A percentile compares a stretch with the other conserved stretches of the same genome.
Conservation (phyloP, 805 yeast species). For the Barnettozyma populi region DNA sequence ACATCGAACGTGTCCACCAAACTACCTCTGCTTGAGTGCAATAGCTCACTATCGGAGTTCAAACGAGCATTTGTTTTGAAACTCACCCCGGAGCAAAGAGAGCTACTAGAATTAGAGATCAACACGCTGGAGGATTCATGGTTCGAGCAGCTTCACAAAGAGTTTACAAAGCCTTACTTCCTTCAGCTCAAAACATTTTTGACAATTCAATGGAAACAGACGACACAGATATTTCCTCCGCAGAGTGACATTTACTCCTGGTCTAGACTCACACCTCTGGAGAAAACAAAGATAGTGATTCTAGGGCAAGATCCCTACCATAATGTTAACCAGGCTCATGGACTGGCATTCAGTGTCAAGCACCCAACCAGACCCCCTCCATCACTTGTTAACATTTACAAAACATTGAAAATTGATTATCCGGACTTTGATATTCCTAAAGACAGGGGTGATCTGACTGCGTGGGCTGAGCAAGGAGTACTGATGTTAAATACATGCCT, state of each 20-base stretch:
- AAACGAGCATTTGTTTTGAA: constrained; percentile 9
- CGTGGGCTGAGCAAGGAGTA: constrained; percentile 89
- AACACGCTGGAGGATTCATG: constrained; percentile 68
- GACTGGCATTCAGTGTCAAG: constrained; percentile 86
- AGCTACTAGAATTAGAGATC: constrained; percentile 61
- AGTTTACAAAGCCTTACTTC: constrained; percentile 83
- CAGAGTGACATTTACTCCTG: constrained; percentile 77
- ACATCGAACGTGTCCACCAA: not conserved
- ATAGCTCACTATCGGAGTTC: constrained; percentile 3
- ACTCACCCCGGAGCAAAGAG: constrained; percentile 35
- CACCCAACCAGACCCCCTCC: constrained; percentile 87
- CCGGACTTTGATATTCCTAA: constrained; percentile 58
- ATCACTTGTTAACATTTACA: constrained; percentile 81
- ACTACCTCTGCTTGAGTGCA: not conserved
- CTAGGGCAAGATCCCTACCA: constrained; percentile 98
- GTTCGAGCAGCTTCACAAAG: constrained; percentile 64
- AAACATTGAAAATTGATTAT: constrained; percentile 66
- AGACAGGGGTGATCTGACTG: constrained; percentile 52
- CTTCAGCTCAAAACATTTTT: constrained; percentile 64
- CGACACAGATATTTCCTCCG: constrained; percentile 75
- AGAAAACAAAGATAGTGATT: constrained; percentile 67
- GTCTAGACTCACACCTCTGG: constrained; percentile 80
- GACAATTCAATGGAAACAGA: constrained; percentile 35
- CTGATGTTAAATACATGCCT: constrained; percentile 80
- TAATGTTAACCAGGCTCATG: constrained; percentile 90